Evolutionary conservation across 2,329 filamentous ascomycete genomes (phyloP), one percentile per base, ranked within the genome.

Genomic region (Hortaea werneckii): DNA sequence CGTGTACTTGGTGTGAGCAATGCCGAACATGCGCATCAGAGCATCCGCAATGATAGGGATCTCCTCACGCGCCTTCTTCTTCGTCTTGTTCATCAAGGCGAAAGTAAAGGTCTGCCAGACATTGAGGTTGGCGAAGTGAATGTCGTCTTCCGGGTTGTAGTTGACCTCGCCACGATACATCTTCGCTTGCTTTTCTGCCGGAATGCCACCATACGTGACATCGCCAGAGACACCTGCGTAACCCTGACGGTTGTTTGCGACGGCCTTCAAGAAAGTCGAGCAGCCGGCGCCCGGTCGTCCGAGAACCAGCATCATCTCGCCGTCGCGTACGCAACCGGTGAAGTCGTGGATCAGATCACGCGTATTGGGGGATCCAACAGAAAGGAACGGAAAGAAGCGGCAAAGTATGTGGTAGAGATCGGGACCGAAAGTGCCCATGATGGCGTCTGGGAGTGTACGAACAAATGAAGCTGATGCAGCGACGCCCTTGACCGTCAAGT

Each of bases 51-150:
- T 81, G 46, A 85, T 66, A 0, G 80, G 78, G 26, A 87, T 83
- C 41, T 81, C 77, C 3, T 68, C 70, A 40, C 73, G 75, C 37
- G 79, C 77, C 41, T 78, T 71, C 63, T 82, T 84, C 64, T 77
- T 81, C 6, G 83, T 87, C 67, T 87, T 87, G 66, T 80, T 87
- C 63, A 80, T 76, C 41, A 89, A 68, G 0, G 85, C 82, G 57
- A 90, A 89, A 4, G 76, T 78, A 37, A 90, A 69, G 0, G 85
- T 89, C 63, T 88, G 83, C 74, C 82, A 84, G 0, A 90, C 85
- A 5, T 80, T 87, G 32, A 90, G 69, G 1, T 75, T 74, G 2
- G 85, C 80, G 58, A 88, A 81, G 61, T 90, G 85, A 12, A 78
- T 73, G 56, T 88, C 84, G 53, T 87, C 84, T 61, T 90, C 85